phyloP scores from a whole-genome alignment of 768 basidiomycete genomes.

The Termitomyces sp. region DNA sequence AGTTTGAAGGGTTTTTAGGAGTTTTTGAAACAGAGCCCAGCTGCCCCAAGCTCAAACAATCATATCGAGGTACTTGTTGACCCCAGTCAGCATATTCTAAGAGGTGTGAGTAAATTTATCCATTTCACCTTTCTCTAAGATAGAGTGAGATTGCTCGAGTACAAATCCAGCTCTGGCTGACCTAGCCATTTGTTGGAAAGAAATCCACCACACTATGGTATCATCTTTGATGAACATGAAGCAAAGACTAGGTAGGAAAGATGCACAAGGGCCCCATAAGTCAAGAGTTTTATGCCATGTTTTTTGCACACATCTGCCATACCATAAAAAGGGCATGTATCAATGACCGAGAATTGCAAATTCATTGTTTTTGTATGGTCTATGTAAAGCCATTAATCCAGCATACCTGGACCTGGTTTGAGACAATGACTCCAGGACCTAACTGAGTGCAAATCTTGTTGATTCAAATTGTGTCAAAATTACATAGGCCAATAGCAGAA shows the following conservation, averaged over 20 bases:
- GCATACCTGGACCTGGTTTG: slow-evolving; percentile 78
- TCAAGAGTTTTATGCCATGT: no score
- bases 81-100: slow-evolving; percentile 4
- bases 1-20: slow-evolving; percentile 51
- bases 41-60: no score
- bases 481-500: slow-evolving; percentile 66
- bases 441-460: slow-evolving; percentile 76
- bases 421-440: slow-evolving; percentile 65
- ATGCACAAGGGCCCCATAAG: no score
- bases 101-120: background rate
- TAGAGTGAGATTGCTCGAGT: slow-evolving; percentile 65
- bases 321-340: slow-evolving; percentile 70
- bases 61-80: slow-evolving; percentile 71
- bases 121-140: slow-evolving; percentile 70
- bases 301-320: no score
- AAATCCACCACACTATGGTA: slow-evolving; percentile 72
- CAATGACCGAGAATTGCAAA: slow-evolving; percentile 72
- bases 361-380: background rate
- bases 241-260: no score
- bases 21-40: slow-evolving; percentile 69
- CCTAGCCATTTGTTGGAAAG: no score
- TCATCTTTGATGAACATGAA: no score
- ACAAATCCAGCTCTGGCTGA: slow-evolving; percentile 63
- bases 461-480: slow-evolving; percentile 70
- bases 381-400: background rate